Base-by-base conservation (phyloP, 352 stramenopile genomes). In the Phytophthora cactorum region DNA sequence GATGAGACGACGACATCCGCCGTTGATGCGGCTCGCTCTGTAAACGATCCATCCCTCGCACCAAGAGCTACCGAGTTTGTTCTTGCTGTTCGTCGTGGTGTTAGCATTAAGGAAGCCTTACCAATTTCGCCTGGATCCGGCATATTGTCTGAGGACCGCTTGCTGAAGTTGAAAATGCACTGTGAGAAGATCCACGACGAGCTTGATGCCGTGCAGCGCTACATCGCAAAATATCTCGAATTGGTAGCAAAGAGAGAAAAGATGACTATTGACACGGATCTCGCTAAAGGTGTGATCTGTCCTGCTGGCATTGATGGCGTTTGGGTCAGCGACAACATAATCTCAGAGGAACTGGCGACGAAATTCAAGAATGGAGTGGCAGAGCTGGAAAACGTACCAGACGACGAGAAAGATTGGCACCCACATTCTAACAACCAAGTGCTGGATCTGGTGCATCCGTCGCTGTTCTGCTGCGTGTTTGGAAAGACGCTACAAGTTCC, bases 301-400 rank as follows among this genome's bases (percentile, higher is more conserved):
- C 65, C 72, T 34, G 66, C 63, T 32, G 66, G 70, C 1, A 52
- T 84, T 12, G 68, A 74, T 14, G 61, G 78, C n/a, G 75, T 75
- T 4, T 89, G 67, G 63, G 68, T 79, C 25, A 81, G 72, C 43
- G 77, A 82, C 25, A 52, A 58, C 4, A 15, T 79, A 4, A 56
- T 90, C n/a, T 22, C 52, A 2, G 54, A 63, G 1, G 45, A 70
- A 0, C 25, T 83, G 5, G 77, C 72, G 17, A 22, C 5, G 9
- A 76, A 69, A 41, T 81, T 88, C n/a, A 49, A 61, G 3, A n/a
- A n/a, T n/a, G n/a, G n/a, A n/a, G n/a, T n/a, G n/a, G n/a, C n/a
- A n/a, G n/a, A n/a, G n/a, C n/a, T n/a, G n/a, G n/a, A n/a, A n/a
- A n/a, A n/a, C n/a, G n/a, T n/a, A n/a, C n/a, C n/a, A n/a, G n/a